Conservation (phyloP, 352 stramenopile genomes). For the Phytophthora citrophthora region DNA sequence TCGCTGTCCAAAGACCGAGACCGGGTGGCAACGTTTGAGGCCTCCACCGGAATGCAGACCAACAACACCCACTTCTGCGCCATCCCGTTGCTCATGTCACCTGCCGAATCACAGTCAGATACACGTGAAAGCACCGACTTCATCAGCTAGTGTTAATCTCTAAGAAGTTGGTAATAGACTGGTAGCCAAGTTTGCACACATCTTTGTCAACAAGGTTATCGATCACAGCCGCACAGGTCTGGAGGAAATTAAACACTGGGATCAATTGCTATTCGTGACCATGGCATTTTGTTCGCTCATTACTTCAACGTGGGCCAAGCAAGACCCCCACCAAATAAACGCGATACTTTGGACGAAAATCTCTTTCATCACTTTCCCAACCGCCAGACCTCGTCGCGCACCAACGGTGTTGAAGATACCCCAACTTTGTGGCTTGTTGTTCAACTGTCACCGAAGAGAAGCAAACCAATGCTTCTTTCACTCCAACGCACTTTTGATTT, state of each 20-base stretch:
- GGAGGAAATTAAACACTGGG: no score
- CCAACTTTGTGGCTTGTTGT: background rate
- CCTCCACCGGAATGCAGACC: conserved; percentile 22
- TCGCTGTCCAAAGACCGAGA: conserved; percentile 18
- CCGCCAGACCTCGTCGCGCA: conserved; percentile 16
- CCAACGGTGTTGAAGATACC: conserved; percentile 17
- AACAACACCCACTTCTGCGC: conserved; percentile 28
- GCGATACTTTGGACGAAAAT: background rate
- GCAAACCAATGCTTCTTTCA: background rate
- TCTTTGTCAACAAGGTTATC: background rate
- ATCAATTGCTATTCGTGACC: no score
- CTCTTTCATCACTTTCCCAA: conserved; percentile 14
- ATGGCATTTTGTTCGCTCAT: no score
- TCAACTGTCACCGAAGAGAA: conserved; percentile 17
- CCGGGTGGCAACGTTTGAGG: conserved; percentile 23
- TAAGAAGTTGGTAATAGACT: background rate
- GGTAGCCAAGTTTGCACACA: background rate
- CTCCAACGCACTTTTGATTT: conserved; percentile 26
- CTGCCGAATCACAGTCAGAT: conserved; percentile 9
- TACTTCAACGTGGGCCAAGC: no score
- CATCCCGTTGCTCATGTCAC: conserved; percentile 31
- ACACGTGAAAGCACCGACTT: conserved; percentile 15
- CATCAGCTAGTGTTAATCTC: background rate
- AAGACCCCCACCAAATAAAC: no score
- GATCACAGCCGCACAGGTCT: no score